A percentile compares a stretch with the other conserved stretches of the same genome.
Evolutionary conservation across 192 early-diverging fungal genomes (phyloP).

Genomic region (Gamsiella multidivaricata): DNA sequence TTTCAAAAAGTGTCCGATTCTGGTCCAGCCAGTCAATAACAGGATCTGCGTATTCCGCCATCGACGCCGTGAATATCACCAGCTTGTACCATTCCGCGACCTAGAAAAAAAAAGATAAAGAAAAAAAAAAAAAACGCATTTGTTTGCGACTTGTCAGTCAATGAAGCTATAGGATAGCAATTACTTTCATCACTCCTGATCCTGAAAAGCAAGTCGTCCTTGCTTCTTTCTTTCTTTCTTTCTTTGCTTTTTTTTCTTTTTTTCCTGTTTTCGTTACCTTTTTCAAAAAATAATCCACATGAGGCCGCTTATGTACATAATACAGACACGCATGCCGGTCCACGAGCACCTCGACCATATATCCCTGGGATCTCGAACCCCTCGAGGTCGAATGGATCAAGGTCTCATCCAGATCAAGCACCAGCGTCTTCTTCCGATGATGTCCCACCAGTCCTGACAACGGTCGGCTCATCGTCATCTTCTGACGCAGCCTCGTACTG

Average conservation of each 20-base stretch:
- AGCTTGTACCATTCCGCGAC: conserved; percentile 91
- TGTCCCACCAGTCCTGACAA: conserved; percentile 32
- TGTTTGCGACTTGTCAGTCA: too few relatives aligned
- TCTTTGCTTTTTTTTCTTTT: neutral
- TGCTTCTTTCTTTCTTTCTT: neutral
- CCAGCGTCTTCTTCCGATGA: conserved; percentile 72
- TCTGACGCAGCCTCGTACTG: conserved; percentile 26
- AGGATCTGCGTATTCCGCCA: conserved; percentile 94
- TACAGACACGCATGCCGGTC: conserved; percentile 86
- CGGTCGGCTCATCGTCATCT: conserved; percentile 33
- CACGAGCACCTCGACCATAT: conserved; percentile 86
- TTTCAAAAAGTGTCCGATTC: conserved; percentile 70
- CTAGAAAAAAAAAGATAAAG: conserved; percentile 47
- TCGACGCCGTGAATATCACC: conserved; percentile 91
- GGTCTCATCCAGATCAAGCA: conserved; percentile 85
- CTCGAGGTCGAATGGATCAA: conserved; percentile 82
- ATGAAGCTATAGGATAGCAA: too few relatives aligned
- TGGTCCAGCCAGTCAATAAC: conserved; percentile 92
- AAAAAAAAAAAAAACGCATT: conserved; percentile 11
- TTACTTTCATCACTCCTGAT: too few relatives aligned
- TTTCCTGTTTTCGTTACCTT: conserved; percentile 62
- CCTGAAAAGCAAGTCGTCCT: too few relatives aligned
- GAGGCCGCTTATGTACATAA: conserved; percentile 91
- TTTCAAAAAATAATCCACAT: conserved; percentile 86
- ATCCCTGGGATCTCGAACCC: conserved; percentile 70